phyloP scores from a whole-genome alignment of 305 asterid genomes.

The Fraxinus angustifolia region DNA sequence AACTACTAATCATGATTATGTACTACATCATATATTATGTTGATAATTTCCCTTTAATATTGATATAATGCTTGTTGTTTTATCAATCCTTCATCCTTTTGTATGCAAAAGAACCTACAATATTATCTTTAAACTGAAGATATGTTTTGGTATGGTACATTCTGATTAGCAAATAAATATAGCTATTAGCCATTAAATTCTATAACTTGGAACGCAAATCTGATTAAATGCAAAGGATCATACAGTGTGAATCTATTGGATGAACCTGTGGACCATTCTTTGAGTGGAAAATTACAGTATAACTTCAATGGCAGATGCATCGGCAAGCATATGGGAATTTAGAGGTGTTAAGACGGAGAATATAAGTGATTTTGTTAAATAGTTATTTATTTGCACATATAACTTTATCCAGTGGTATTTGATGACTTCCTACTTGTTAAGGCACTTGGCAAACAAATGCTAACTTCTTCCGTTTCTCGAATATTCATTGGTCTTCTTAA shows the following conservation, averaged over 20 bases:
- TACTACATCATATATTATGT: background rate
- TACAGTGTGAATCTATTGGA: background rate
- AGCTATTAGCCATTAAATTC: background rate
- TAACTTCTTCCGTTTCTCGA: background rate
- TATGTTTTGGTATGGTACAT: background rate
- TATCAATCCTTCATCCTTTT: background rate
- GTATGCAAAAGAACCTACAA: background rate
- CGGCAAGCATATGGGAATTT: background rate
- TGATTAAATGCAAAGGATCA: background rate
- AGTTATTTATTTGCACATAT: background rate
- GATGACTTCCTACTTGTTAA: background rate
- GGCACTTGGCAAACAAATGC: background rate
- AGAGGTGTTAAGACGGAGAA: background rate
- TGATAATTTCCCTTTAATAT: background rate
- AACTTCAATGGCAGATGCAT: background rate
- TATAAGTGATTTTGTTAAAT: background rate
- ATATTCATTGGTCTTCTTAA: background rate
- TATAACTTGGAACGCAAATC: background rate
- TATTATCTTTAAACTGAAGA: background rate
- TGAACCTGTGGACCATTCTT: background rate
- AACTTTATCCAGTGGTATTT: background rate
- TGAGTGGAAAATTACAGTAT: background rate
- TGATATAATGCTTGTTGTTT: background rate
- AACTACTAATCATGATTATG: no score
- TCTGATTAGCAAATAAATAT: background rate